These are phyloP conservation scores for Cenchrus fungigraminus DNA, from an alignment of 176 grass and related monocot species.

Conservation along the genomic window DNA sequence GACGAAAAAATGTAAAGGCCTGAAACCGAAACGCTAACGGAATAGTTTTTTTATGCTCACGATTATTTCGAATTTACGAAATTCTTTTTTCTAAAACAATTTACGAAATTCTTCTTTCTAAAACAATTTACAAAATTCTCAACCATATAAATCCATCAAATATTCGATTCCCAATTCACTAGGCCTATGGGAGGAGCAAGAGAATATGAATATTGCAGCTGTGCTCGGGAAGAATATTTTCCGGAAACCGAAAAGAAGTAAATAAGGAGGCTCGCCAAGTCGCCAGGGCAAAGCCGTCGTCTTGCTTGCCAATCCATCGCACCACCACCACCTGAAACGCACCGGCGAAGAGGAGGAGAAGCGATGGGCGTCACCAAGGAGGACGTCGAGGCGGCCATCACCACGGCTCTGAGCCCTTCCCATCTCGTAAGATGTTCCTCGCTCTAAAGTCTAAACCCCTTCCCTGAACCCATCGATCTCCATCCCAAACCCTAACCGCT, in stretches of 20 bases:
- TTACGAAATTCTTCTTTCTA: too few relatives aligned
- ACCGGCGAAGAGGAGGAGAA: neutral
- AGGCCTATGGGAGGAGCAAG: neutral
- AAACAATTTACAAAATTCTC: neutral
- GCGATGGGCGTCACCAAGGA: constrained; percentile 85
- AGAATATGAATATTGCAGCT: constrained; percentile 31
- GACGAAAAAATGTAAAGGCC: neutral
- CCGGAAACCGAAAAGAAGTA: neutral
- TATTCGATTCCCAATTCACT: constrained; percentile 45
- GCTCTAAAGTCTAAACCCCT: neutral
- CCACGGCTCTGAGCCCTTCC: constrained; percentile 73
- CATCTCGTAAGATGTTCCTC: constrained; percentile 55
- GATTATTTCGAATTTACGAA: neutral
- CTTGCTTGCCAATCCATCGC: constrained; percentile 16
- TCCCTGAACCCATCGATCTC: neutral
- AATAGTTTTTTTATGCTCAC: too few relatives aligned
- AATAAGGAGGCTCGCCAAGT: neutral
- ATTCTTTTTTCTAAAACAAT: too few relatives aligned
- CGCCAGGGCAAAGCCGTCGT: neutral
- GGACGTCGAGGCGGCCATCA: constrained; percentile 79
- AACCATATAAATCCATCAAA: neutral
- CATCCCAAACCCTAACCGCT: constrained; percentile 50
- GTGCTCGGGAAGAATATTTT: constrained; percentile 10
- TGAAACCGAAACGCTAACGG: too few relatives aligned
- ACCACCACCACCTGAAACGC: neutral